phyloP scores from a whole-genome alignment of 306 rosid genomes.

The Calophaca sinica region DNA sequence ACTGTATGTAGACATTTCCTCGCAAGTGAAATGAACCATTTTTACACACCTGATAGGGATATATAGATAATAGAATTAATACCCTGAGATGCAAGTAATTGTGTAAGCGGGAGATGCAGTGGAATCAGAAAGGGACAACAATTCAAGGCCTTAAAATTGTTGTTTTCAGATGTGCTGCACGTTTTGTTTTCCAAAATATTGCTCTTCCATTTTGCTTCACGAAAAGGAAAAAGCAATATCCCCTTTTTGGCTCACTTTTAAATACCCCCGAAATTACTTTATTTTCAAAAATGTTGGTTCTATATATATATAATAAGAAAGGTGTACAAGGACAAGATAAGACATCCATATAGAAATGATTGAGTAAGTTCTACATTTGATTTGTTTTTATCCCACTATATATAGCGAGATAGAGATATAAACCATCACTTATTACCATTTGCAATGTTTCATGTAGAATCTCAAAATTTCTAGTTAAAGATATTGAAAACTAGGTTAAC shows the following conservation, averaged over 20 bases:
- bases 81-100: slow-evolving; percentile 39
- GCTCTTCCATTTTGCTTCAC: slow-evolving; percentile 20
- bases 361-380: too few relatives aligned
- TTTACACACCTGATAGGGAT: slow-evolving; percentile 78
- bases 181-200: slow-evolving; percentile 28
- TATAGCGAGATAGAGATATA: too few relatives aligned
- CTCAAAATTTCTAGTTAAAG: too few relatives aligned
- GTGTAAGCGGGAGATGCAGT: slow-evolving; percentile 5
- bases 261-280: neutral
- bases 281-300: too few relatives aligned
- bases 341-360: too few relatives aligned
- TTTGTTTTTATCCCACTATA: too few relatives aligned
- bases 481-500: too few relatives aligned
- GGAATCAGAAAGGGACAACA: neutral
- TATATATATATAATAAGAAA: too few relatives aligned
- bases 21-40: slow-evolving; percentile 94
- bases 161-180: slow-evolving; percentile 1
- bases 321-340: too few relatives aligned
- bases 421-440: too few relatives aligned
- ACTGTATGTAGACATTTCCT: slow-evolving; percentile 89
- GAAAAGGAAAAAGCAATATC: slow-evolving; percentile 2
- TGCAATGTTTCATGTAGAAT: too few relatives aligned
- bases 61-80: slow-evolving; percentile 33
- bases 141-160: slow-evolving; percentile 6
- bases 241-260: slow-evolving; percentile 8